Conservation (phyloP, 257 asterid genomes). For the Fraxinus anomala region DNA sequence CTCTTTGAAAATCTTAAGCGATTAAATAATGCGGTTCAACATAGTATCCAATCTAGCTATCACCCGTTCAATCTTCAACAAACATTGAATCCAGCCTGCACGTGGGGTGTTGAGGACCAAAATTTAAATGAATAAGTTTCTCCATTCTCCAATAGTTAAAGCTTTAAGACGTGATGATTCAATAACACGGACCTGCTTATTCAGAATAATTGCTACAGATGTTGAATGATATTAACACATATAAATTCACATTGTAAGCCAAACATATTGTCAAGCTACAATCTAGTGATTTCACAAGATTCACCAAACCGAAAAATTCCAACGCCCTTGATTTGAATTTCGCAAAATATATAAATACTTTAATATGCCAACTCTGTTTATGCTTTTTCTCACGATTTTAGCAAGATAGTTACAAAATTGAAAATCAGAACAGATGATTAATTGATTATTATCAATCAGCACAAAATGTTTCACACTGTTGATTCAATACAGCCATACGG, state of each 20-base stretch:
- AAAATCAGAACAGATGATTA: too few species aligned
- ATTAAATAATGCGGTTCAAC: neutral
- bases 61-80: neutral
- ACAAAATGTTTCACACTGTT: neutral
- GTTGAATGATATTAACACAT: too few species aligned
- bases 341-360: too few species aligned
- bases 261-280: neutral
- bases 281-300: constrained; percentile 6
- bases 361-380: neutral
- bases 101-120: neutral
- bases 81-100: neutral
- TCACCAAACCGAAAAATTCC: neutral
- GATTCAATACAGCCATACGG: neutral
- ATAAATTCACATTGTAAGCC: too few species aligned
- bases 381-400: constrained; percentile 8
- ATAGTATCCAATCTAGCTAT: neutral
- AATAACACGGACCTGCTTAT: too few species aligned
- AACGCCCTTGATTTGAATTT: neutral
- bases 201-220: too few species aligned
- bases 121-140: neutral
- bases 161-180: too few species aligned
- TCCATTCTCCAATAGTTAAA: too few species aligned
- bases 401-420: neutral
- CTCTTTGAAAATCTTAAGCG: neutral
- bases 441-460: neutral